Conservation (phyloP, 2,329 filamentous ascomycete genomes). For the Bipolaris bicolor region DNA sequence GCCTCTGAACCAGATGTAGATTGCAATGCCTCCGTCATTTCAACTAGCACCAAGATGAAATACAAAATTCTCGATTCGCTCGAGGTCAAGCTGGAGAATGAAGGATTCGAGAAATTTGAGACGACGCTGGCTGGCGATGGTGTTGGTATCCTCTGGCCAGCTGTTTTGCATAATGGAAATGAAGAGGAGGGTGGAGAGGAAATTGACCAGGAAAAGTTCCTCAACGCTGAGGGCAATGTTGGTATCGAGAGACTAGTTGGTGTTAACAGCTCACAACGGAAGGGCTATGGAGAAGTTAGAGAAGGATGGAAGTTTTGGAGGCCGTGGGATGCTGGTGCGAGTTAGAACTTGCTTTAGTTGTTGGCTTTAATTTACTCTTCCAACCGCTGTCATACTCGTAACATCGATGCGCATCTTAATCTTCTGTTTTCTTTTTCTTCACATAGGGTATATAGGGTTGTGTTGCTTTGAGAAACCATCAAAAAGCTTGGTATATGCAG, state of each 20-base stretch:
- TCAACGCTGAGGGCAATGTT: conserved; percentile 81
- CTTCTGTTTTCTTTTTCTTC: neutral
- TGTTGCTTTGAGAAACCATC: neutral
- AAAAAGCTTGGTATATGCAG: neutral
- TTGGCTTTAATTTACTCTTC: neutral
- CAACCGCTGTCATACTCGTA: neutral
- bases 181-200: conserved; percentile 85
- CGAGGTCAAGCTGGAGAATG: conserved; percentile 62
- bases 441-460: neutral
- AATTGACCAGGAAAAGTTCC: conserved; percentile 87
- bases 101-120: conserved; percentile 81
- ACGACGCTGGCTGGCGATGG: conserved; percentile 92
- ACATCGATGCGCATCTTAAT: conserved; percentile 4
- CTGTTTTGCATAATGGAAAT: conserved; percentile 83
- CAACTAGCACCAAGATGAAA: conserved; percentile 42
- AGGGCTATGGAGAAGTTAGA: conserved; percentile 39
- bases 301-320: conserved; percentile 52
- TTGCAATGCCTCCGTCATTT: conserved; percentile 40
- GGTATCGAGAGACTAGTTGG: conserved; percentile 89
- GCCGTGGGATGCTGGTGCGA: conserved; percentile 40
- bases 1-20: conserved; percentile 36
- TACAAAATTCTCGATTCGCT: conserved; percentile 61
- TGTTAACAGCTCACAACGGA: conserved; percentile 55
- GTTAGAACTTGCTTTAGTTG: conserved; percentile 3
- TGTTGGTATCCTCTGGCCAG: conserved; percentile 92